A percentile compares a stretch with the other conserved stretches of the same genome.
These are phyloP conservation scores for Paecilomyces variotii DNA, from an alignment of 2,329 filamentous ascomycete species.

Conservation along the genomic window DNA sequence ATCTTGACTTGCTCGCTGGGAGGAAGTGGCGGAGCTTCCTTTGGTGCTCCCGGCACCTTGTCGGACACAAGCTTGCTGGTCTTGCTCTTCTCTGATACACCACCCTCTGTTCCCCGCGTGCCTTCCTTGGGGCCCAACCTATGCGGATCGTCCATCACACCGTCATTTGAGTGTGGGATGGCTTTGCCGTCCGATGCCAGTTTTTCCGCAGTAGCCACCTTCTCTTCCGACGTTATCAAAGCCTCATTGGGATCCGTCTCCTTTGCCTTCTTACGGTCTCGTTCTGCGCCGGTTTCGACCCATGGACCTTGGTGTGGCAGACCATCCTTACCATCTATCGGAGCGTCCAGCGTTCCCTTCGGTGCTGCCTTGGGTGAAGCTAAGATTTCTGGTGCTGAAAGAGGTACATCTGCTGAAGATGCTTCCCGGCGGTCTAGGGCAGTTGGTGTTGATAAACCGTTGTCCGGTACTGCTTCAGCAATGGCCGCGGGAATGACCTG, in stretches of 20 bases:
- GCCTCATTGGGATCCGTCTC: conserved; percentile 29
- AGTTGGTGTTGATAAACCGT: background rate
- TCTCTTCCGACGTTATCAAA: conserved; percentile 14
- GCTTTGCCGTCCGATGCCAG: conserved; percentile 33
- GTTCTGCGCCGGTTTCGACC: conserved; percentile 41
- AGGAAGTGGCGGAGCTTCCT: conserved; percentile 74
- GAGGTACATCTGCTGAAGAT: conserved; percentile 9
- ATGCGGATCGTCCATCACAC: conserved; percentile 88
- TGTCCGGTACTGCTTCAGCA: conserved; percentile 11
- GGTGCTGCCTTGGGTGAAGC: conserved; percentile 16
- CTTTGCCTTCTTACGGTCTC: conserved; percentile 35
- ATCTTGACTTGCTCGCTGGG: conserved; percentile 72
- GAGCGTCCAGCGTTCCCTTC: conserved; percentile 66
- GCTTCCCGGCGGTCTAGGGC: background rate
- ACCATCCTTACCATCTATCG: conserved; percentile 86
- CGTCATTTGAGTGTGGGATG: conserved; percentile 55
- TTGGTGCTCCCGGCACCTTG: conserved; percentile 74
- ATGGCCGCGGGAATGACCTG: conserved; percentile 23
- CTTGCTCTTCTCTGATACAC: conserved; percentile 81
- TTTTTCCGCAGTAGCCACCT: conserved; percentile 20
- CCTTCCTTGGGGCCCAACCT: conserved; percentile 70
- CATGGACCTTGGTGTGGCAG: conserved; percentile 84
- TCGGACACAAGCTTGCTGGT: conserved; percentile 60
- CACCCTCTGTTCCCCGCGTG: conserved; percentile 80
- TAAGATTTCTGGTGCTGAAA: conserved; percentile 12